phyloP scores from a whole-genome alignment of 2,329 filamentous ascomycete species.

The Fusarium sp. region DNA sequence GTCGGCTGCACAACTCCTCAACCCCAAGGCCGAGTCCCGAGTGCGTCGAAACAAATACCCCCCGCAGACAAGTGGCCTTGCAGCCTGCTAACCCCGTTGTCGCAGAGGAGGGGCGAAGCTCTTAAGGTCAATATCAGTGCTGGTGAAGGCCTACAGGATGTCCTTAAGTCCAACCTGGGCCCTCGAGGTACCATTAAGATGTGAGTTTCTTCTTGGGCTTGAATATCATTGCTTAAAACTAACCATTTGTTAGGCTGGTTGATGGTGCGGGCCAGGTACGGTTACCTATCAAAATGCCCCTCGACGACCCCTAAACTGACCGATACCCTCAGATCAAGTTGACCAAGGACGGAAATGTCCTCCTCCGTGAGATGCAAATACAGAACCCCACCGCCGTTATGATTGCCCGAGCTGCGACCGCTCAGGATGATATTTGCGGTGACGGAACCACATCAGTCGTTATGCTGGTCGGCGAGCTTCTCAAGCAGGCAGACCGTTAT shows the following conservation, averaged over 20 bases:
- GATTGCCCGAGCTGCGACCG: conserved; percentile 87
- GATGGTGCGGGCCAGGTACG: conserved; percentile 76
- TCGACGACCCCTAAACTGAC: conserved; percentile 49
- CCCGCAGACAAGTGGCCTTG: conserved; percentile 36
- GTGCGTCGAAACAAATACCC: conserved; percentile 65
- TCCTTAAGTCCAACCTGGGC: conserved; percentile 95
- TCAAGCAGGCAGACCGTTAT: conserved; percentile 97
- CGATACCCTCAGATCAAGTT: conserved; percentile 82
- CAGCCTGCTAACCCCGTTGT: conserved; percentile 44
- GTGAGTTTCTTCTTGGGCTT: conserved; percentile 59
- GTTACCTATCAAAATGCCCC: conserved; percentile 45
- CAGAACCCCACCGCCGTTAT: conserved; percentile 97
- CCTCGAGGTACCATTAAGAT: conserved; percentile 97
- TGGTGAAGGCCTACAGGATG: conserved; percentile 92
- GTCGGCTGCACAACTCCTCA: conserved; percentile 98
- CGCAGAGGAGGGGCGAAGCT: conserved; percentile 93
- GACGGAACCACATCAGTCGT: conserved; percentile 98
- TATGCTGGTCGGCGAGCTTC: conserved; percentile 90
- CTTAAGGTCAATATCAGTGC: conserved; percentile 96
- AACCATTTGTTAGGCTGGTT: conserved; percentile 65
- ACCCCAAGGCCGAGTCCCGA: conserved; percentile 98
- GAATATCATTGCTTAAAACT: conserved; percentile 34
- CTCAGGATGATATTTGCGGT: conserved; percentile 97
- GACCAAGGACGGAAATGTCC: conserved; percentile 97
- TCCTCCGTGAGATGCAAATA: conserved; percentile 86